Conservation (phyloP, 2,329 filamentous ascomycete species). For the Podosphaera fusca region DNA sequence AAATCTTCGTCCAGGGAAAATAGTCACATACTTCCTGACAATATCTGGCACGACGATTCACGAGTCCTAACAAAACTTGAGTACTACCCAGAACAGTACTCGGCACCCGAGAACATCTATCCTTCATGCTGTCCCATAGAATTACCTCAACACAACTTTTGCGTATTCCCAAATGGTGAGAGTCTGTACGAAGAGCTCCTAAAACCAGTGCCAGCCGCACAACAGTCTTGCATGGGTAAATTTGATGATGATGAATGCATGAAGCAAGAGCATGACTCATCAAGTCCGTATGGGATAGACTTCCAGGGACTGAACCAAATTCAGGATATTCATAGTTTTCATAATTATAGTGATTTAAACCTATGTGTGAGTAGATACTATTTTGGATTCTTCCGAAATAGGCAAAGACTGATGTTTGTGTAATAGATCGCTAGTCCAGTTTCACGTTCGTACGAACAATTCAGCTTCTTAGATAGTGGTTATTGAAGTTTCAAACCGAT, state of each 20-base stretch:
- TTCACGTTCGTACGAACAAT: too few relatives aligned
- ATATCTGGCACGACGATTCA: background rate
- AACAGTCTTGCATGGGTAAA: conserved; percentile 39
- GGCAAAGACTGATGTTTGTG: background rate
- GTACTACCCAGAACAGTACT: background rate
- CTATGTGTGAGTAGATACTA: background rate
- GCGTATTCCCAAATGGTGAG: background rate
- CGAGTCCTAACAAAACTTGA: background rate
- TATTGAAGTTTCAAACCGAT: too few relatives aligned
- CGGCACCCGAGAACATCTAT: conserved; percentile 35
- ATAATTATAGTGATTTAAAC: background rate
- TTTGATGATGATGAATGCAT: conserved; percentile 21
- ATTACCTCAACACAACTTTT: background rate
- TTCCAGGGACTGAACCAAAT: conserved; percentile 30
- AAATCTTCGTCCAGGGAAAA: background rate
- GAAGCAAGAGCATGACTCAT: conserved; percentile 6
- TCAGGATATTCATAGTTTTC: background rate
- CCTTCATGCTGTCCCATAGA: conserved; percentile 36
- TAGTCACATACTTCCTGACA: background rate
- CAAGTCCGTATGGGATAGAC: conserved; percentile 39
- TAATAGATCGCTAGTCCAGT: background rate
- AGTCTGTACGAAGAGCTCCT: background rate
- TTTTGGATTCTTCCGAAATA: background rate
- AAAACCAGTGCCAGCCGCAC: background rate
- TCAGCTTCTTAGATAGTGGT: too few relatives aligned